A percentile compares a stretch with the other conserved stretches of the same genome.
phyloP scores from a whole-genome alignment of 306 rosid species.

The Delonix regia region DNA sequence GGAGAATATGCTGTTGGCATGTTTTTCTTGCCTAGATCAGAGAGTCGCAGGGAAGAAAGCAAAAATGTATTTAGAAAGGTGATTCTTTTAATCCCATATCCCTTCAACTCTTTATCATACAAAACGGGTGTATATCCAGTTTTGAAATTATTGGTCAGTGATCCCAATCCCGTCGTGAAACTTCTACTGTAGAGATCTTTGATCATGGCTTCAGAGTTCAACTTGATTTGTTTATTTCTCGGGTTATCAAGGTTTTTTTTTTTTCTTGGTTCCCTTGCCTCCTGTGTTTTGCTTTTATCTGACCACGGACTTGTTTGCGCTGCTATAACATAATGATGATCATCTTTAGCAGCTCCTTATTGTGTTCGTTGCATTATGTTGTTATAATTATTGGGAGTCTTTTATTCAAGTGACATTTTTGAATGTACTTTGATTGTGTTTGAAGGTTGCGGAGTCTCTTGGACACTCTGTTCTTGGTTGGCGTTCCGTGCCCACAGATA shows the following conservation, averaged over 20 bases:
- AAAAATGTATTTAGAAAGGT: conserved; percentile 77
- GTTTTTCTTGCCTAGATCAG: conserved; percentile 90
- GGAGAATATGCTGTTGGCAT: conserved; percentile 96
- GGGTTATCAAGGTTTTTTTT: background rate
- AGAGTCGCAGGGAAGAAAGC: conserved; percentile 68
- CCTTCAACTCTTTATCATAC: background rate
- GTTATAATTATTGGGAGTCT: background rate
- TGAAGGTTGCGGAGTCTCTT: conserved; percentile 86
- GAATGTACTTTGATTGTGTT: conserved; percentile 10
- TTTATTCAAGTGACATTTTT: conserved; percentile 13
- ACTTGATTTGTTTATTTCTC: background rate
- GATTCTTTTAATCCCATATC: conserved; percentile 19
- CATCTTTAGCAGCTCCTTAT: background rate
- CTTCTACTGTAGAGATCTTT: background rate
- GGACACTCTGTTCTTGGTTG: conserved; percentile 92
- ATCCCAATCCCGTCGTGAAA: background rate
- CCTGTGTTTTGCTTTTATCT: background rate
- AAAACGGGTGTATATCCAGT: background rate
- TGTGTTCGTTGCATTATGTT: background rate
- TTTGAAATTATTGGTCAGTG: background rate
- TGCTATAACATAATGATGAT: background rate
- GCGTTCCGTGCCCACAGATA: conserved; percentile 86
- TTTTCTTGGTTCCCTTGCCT: background rate
- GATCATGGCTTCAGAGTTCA: background rate
- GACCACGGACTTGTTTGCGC: too few species aligned